These are phyloP conservation scores for Geosiphon pyriformis DNA, from an alignment of 192 early-diverging fungal species.

Conservation along the genomic window DNA sequence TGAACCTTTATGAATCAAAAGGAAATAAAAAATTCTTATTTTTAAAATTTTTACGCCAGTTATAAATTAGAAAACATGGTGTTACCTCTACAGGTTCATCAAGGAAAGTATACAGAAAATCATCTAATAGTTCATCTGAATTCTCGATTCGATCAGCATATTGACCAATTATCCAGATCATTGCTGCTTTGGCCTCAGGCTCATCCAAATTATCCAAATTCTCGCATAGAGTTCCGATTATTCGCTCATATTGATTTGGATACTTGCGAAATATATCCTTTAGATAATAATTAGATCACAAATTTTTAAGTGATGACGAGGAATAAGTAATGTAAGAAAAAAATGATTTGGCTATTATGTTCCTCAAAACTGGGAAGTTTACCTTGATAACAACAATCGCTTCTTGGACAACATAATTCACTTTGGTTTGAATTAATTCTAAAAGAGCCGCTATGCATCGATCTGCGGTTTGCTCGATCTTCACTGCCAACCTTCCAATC, in stretches of 20 bases:
- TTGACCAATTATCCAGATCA: constrained; percentile 99
- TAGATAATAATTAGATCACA: no score
- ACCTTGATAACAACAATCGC: constrained; percentile 94
- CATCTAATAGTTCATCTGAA: constrained; percentile 81
- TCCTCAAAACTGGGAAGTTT: no score
- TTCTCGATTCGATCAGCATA: constrained; percentile 97
- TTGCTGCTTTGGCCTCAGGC: constrained; percentile 95
- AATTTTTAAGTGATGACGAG: no score
- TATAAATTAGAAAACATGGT: background rate
- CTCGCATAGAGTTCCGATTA: constrained; percentile 89
- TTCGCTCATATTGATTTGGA: constrained; percentile 92
- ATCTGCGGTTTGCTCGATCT: constrained; percentile 85
- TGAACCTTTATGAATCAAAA: constrained; percentile 57
- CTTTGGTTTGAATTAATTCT: constrained; percentile 92
- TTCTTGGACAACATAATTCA: constrained; percentile 98
- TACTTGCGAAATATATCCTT: constrained; percentile 98
- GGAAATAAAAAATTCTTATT: background rate
- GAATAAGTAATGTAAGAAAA: no score
- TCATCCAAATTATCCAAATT: constrained; percentile 95
- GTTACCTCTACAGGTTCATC: constrained; percentile 75
- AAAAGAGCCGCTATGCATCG: constrained; percentile 81
- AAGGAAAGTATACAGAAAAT: constrained; percentile 84
- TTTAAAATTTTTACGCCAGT: constrained; percentile 1
- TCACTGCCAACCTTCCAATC: constrained; percentile 96
- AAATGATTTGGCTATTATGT: no score